Evolutionary conservation across 495 filamentous ascomycete genomes (phyloP).

Genomic region (Mytilinidion resinicola): DNA sequence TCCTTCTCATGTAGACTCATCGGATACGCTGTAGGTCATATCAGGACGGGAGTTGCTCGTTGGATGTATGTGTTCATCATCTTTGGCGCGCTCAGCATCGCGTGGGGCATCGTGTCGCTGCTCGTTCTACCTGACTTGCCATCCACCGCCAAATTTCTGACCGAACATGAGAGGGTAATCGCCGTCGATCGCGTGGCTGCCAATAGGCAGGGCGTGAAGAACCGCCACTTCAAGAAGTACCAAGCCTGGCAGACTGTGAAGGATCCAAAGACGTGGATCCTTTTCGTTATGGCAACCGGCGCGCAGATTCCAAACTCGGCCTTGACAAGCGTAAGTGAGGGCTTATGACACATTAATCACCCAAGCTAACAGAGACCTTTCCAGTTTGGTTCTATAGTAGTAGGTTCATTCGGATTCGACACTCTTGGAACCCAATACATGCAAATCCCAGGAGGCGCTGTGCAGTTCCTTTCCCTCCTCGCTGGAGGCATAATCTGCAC

Average conservation of each 20-base stretch:
- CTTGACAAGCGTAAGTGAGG: slow-evolving; percentile 18
- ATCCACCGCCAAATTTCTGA: slow-evolving; percentile 43
- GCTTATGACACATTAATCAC: slow-evolving; percentile 39
- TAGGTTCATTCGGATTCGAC: slow-evolving; percentile 45
- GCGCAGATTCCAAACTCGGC: slow-evolving; percentile 32
- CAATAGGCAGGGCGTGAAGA: slow-evolving; percentile 45
- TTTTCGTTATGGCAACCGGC: slow-evolving; percentile 31
- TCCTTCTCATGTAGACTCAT: slow-evolving; percentile 32
- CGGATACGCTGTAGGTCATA: slow-evolving; percentile 49
- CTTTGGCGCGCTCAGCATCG: slow-evolving; percentile 39
- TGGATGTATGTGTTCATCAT: slow-evolving; percentile 49
- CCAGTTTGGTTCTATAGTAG: slow-evolving; percentile 15
- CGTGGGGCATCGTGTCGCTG: slow-evolving; percentile 36
- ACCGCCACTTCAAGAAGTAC: slow-evolving; percentile 43
- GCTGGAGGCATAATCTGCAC: slow-evolving; percentile 36
- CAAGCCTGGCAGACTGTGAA: slow-evolving; percentile 43
- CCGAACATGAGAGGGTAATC: slow-evolving; percentile 37
- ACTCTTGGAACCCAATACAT: slow-evolving; percentile 49
- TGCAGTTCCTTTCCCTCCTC: slow-evolving; percentile 40
- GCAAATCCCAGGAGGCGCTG: slow-evolving; percentile 41
- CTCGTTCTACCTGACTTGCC: slow-evolving; percentile 43
- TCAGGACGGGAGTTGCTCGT: slow-evolving; percentile 37
- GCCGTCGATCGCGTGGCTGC: slow-evolving; percentile 42
- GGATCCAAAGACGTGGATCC: slow-evolving; percentile 47
- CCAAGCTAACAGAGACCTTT: slow-evolving; percentile 24